phyloP scores from a whole-genome alignment of 2,329 filamentous ascomycete genomes.

The Onygena corvina region DNA sequence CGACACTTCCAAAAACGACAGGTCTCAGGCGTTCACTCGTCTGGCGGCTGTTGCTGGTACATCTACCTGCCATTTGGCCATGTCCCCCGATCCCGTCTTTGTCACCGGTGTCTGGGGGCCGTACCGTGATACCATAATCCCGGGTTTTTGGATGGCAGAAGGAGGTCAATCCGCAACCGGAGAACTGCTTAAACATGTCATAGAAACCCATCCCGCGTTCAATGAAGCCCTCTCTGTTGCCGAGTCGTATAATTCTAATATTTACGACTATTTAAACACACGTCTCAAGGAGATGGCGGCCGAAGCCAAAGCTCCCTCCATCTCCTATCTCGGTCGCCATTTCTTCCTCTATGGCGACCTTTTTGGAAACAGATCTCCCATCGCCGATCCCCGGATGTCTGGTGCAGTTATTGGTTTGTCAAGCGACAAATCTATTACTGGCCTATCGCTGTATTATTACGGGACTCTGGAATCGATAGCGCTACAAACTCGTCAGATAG shows the following conservation, averaged over 20 bases:
- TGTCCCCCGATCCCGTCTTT: conserved; percentile 87
- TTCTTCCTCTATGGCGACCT: conserved; percentile 98
- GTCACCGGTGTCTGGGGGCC: conserved; percentile 95
- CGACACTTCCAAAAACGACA: conserved; percentile 62
- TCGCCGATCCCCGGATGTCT: conserved; percentile 87
- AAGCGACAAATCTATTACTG: conserved; percentile 74
- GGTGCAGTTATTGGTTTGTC: conserved; percentile 78
- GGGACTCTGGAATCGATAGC: conserved; percentile 97
- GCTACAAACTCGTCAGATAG: conserved; percentile 88
- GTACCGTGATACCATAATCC: conserved; percentile 85
- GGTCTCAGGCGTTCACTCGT: conserved; percentile 84
- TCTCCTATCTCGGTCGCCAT: conserved; percentile 79
- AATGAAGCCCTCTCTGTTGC: conserved; percentile 66
- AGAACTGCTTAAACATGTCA: conserved; percentile 82
- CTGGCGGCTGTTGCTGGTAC: conserved; percentile 91
- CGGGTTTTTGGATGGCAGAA: conserved; percentile 92
- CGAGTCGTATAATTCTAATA: conserved; percentile 70
- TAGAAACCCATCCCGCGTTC: conserved; percentile 89
- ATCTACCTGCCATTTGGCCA: conserved; percentile 91
- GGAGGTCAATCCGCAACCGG: conserved; percentile 94
- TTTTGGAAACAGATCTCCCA: conserved; percentile 89
- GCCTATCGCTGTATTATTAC: conserved; percentile 85
- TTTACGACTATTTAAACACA: conserved; percentile 89
- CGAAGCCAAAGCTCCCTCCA: conserved; percentile 56
- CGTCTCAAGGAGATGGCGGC: conserved; percentile 67